Percentiles rank a stretch among this genome's conserved stretches.
phyloP scores from a whole-genome alignment of 345 rosid genomes.

The Cardamine resedifolia region DNA sequence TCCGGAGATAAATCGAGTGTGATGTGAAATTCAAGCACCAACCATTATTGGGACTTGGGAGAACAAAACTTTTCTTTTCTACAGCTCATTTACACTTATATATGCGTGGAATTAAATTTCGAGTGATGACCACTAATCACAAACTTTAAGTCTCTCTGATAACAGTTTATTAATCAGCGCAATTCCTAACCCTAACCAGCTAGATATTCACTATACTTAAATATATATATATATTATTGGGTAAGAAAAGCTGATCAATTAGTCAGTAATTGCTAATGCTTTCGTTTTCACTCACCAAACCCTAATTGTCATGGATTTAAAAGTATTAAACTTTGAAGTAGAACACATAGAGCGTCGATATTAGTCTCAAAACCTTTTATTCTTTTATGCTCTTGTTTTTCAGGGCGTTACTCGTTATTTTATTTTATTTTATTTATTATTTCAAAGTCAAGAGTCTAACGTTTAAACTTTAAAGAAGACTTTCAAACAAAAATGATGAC shows the following conservation, averaged over 20 bases:
- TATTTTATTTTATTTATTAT: too few species aligned
- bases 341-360: constrained; percentile 7
- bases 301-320: constrained; percentile 28
- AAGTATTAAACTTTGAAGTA: constrained; percentile 2
- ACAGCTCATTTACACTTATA: not conserved
- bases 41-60: not conserved
- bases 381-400: constrained; percentile 1
- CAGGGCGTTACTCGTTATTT: too few species aligned
- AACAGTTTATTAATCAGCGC: not conserved
- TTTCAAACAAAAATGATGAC: not conserved
- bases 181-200: constrained; percentile 15
- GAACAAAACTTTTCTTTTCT: not conserved
- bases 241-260: constrained; percentile 18
- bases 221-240: too few species aligned
- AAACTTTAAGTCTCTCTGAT: not conserved
- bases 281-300: constrained; percentile 46
- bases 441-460: too few species aligned
- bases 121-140: not conserved
- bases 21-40: not conserved
- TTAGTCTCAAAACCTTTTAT: not conserved
- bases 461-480: too few species aligned
- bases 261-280: constrained; percentile 17
- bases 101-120: not conserved
- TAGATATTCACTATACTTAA: not conserved
- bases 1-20: not conserved